Evolutionary conservation across 1,284 basidiomycete species (phyloP).

Genomic region (Puccinia novopanici): DNA sequence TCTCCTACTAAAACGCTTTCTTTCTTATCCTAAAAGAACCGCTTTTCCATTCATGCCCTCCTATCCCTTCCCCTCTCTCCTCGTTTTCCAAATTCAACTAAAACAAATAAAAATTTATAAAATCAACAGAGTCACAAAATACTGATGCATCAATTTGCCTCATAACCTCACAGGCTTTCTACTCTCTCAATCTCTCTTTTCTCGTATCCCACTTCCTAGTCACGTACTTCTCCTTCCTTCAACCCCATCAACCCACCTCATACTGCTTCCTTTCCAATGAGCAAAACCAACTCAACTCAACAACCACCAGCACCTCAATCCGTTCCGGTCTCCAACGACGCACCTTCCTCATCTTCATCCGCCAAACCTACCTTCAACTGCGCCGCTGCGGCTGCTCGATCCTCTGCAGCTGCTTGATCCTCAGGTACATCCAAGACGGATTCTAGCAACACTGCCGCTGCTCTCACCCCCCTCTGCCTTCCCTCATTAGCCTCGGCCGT

Average conservation of each 20-base stretch:
- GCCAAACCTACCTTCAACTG: slow-evolving; percentile 49
- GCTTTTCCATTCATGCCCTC: no score
- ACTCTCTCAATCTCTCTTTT: neutral
- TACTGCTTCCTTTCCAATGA: slow-evolving; percentile 49
- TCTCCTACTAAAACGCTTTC: no score
- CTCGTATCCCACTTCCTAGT: slow-evolving; percentile 1
- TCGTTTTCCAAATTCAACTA: neutral
- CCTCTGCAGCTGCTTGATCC: slow-evolving; percentile 45
- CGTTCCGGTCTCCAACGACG: slow-evolving; percentile 44
- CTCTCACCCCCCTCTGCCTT: slow-evolving; percentile 1
- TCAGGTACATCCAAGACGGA: slow-evolving; percentile 25
- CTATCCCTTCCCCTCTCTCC: no score
- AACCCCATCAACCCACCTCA: neutral
- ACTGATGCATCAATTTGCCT: neutral
- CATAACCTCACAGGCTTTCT: neutral
- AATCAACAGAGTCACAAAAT: no score
- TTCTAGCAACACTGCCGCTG: slow-evolving; percentile 11
- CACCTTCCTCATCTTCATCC: slow-evolving; percentile 34
- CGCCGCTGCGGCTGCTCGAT: slow-evolving; percentile 49
- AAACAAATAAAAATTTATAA: no score
- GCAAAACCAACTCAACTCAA: slow-evolving; percentile 49
- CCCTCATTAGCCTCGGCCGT: slow-evolving; percentile 47
- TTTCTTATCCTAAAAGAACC: no score
- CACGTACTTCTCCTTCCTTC: neutral
- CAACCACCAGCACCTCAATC: slow-evolving; percentile 49